Base-by-base conservation (phyloP, 1,284 basidiomycete genomes). In the Xerocomus nothofagi region DNA sequence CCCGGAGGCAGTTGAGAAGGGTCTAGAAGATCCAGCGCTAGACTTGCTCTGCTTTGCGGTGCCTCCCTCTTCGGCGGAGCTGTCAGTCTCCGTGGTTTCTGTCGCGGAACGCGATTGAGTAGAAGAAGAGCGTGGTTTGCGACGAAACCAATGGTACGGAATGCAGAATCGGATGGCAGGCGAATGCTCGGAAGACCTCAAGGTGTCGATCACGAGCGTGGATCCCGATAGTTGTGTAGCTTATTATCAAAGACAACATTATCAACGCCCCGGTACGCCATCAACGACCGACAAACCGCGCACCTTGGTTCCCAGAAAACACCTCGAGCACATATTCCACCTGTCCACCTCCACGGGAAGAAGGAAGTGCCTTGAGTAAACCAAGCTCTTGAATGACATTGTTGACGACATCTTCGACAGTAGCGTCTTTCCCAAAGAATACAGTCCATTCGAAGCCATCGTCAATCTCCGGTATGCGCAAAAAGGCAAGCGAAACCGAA, bases 101-200 rank as follows among this genome's bases (percentile, higher is more conserved):
- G 82, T 76, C 3, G 79, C 81, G 12, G 80, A 77, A 39, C 73
- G 73, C 21, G 72, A 61, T 4, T 74, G 78, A 8, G 71, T 61
- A 14, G 74, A 73, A 10, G 78, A 74, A 0, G 76, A 59, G 24
- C 81, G 77, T 15, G 82, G 76, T 49, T 85, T 29, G 80, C 87
- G 78, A 41, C 84, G 80, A 64, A 84, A 90, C 88, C 88, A 90
- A 64, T 86, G 83, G 40, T 89, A 85, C 2, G 88, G 88, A 11
- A 91, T 79, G 55, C 82, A 86, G 50, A 89, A 76, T 27, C 76
- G 75, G 60, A 86, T 79, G 5, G 51, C 55, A 15, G 75, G 75
- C 17, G 60, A 69, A 42, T 26, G 21, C 6, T 44, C 49, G 7
- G 23, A 55, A n/a, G 57, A 55, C 29, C 2, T 50, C 10, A 65